Evolutionary conservation across 2,329 filamentous ascomycete genomes (phyloP).

Genomic region (Xylaria sp.): DNA sequence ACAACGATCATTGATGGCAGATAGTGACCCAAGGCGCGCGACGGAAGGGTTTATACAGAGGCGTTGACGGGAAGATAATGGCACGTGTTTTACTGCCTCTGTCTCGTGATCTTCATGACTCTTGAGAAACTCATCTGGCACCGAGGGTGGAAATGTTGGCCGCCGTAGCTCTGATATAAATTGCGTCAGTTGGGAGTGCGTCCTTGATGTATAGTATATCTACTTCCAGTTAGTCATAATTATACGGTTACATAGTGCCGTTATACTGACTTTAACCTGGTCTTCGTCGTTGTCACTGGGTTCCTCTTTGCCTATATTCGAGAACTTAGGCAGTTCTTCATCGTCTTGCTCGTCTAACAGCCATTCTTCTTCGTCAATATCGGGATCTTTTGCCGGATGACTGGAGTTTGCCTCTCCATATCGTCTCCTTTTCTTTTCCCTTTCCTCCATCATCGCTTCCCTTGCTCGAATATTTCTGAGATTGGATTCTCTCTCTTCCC

Average conservation of each 20-base stretch:
- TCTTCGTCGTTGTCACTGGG: constrained; percentile 51
- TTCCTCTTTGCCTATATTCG: constrained; percentile 73
- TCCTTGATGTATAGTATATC: constrained; percentile 92
- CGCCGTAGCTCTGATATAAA: constrained; percentile 85
- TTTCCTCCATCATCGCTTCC: constrained; percentile 66
- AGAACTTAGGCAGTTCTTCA: constrained; percentile 50
- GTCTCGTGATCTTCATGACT: constrained; percentile 40
- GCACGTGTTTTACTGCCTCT: constrained; percentile 80
- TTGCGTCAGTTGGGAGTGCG: constrained; percentile 90
- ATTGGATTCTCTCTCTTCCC: constrained; percentile 78
- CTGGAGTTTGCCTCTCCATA: constrained; percentile 50
- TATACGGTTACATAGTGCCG: not conserved
- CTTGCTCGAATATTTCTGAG: constrained; percentile 73
- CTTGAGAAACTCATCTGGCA: constrained; percentile 59
- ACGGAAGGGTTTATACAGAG: constrained; percentile 91
- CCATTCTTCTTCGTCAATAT: constrained; percentile 70
- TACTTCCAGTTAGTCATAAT: constrained; percentile 46
- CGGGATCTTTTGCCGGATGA: constrained; percentile 33
- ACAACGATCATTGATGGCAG: constrained; percentile 93
- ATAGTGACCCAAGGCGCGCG: constrained; percentile 72
- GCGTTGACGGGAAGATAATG: constrained; percentile 86
- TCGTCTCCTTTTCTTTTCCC: constrained; percentile 59
- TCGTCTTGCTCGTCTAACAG: constrained; percentile 77
- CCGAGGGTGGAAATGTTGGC: constrained; percentile 78
- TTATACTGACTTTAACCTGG: constrained; percentile 69